Percentiles rank a stretch among this genome's conserved stretches.
Conservation (phyloP, 176 grass and related monocot species). For the Carex littledalei region DNA sequence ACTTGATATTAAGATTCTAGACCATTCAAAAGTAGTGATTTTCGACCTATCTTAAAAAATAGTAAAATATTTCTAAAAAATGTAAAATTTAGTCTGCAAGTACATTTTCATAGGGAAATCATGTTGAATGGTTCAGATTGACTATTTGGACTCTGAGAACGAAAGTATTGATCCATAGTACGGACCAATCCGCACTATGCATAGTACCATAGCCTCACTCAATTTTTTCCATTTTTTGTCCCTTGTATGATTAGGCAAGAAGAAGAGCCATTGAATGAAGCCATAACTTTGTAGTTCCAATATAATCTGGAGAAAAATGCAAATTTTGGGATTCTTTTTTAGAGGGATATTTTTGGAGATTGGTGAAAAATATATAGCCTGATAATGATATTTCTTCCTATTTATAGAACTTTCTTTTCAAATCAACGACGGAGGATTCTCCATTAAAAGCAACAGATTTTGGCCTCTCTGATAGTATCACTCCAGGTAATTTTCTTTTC, state of each 20-base stretch:
- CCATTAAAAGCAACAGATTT: constrained; percentile 96
- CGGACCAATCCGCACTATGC: too few relatives aligned
- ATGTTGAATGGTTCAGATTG: too few relatives aligned
- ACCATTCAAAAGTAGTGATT: too few relatives aligned
- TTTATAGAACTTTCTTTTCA: constrained; percentile 99
- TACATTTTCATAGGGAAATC: too few relatives aligned
- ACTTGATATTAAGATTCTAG: too few relatives aligned
- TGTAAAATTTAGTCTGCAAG: too few relatives aligned
- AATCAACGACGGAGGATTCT: constrained; percentile 72
- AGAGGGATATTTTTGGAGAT: constrained; percentile 5
- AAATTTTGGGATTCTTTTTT: neutral
- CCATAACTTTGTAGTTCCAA: constrained; percentile 21
- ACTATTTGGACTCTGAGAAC: too few relatives aligned
- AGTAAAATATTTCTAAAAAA: too few relatives aligned
- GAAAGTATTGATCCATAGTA: too few relatives aligned
- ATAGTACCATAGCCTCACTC: too few relatives aligned
- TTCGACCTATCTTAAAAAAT: too few relatives aligned
- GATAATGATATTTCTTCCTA: constrained; percentile 37
- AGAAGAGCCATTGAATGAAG: neutral
- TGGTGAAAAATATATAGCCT: neutral
- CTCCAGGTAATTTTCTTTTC: constrained; percentile 44
- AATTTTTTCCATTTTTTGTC: neutral
- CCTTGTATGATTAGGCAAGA: neutral
- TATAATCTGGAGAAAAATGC: neutral
- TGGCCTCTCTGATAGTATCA: constrained; percentile 92